phyloP scores from a whole-genome alignment of 306 rosid genomes.

The Glycine soja region DNA sequence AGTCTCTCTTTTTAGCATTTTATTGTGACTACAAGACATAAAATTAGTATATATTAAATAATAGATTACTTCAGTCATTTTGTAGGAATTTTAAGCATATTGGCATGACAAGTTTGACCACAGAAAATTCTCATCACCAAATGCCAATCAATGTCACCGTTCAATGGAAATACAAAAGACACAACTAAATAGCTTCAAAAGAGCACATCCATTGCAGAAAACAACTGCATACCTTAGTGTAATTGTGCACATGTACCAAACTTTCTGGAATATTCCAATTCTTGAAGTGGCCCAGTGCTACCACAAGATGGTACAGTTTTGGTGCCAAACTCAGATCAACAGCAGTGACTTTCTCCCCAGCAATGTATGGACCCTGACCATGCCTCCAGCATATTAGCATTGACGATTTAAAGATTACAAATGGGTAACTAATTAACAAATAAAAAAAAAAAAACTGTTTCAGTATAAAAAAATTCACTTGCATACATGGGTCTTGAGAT shows the following conservation, averaged over 20 bases:
- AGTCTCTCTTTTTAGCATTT: neutral
- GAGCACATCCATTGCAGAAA: conserved; percentile 30
- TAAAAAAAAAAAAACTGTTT: neutral
- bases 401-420: neutral
- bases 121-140: conserved; percentile 18
- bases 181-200: neutral
- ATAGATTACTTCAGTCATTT: neutral
- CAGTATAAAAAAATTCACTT: conserved; percentile 34
- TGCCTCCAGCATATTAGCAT: conserved; percentile 41
- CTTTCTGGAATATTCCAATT: conserved; percentile 76
- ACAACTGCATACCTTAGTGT: conserved; percentile 65
- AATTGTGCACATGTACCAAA: conserved; percentile 60
- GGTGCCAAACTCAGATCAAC: conserved; percentile 94
- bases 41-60: neutral
- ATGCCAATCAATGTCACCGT: no score
- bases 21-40: neutral
- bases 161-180: neutral
- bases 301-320: conserved; percentile 79
- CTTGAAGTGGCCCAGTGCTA: conserved; percentile 86
- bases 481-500: conserved; percentile 82
- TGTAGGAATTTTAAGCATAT: neutral
- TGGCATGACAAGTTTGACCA: conserved; percentile 17
- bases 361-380: conserved; percentile 84
- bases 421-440: neutral
- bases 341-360: conserved; percentile 84